A percentile compares a stretch with the other conserved stretches of the same genome.
These are phyloP conservation scores for Corylus heterophylla DNA, from an alignment of 306 rosid species.

Conservation along the genomic window DNA sequence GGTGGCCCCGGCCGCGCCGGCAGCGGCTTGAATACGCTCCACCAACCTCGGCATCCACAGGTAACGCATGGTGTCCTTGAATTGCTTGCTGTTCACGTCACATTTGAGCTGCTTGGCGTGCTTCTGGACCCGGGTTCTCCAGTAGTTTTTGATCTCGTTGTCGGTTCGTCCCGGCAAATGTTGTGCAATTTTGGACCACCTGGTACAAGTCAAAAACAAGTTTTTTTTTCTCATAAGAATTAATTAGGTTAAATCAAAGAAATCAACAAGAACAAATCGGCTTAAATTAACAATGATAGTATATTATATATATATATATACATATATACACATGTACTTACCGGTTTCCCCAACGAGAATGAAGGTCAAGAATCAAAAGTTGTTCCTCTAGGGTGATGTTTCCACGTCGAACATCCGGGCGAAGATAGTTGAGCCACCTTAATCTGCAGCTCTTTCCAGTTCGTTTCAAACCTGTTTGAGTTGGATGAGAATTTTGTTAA, in stretches of 20 bases:
- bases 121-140: conserved; percentile 95
- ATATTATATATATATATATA: no score
- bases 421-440: conserved; percentile 92
- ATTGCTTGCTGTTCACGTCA: conserved; percentile 94
- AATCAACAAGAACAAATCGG: background rate
- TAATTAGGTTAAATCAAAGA: background rate
- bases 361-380: conserved; percentile 88
- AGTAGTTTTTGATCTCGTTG: conserved; percentile 89
- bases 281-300: no score
- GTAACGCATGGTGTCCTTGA: conserved; percentile 92
- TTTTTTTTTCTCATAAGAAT: background rate
- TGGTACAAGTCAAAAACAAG: conserved; percentile 14
- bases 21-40: conserved; percentile 84
- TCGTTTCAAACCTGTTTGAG: conserved; percentile 68
- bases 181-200: conserved; percentile 97
- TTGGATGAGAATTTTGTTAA: background rate
- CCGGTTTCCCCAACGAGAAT: conserved; percentile 95
- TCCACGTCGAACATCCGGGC: conserved; percentile 95
- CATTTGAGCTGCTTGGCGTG: conserved; percentile 98
- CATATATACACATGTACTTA: conserved; percentile 23
- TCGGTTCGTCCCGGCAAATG: conserved; percentile 90
- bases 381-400: conserved; percentile 91
- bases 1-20: conserved; percentile 17
- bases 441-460: conserved; percentile 93
- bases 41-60: conserved; percentile 95